Evolutionary conservation across 805 yeast species (phyloP), one percentile per base, ranked within the genome.

Genomic region (Saturnispora galanensis): DNA sequence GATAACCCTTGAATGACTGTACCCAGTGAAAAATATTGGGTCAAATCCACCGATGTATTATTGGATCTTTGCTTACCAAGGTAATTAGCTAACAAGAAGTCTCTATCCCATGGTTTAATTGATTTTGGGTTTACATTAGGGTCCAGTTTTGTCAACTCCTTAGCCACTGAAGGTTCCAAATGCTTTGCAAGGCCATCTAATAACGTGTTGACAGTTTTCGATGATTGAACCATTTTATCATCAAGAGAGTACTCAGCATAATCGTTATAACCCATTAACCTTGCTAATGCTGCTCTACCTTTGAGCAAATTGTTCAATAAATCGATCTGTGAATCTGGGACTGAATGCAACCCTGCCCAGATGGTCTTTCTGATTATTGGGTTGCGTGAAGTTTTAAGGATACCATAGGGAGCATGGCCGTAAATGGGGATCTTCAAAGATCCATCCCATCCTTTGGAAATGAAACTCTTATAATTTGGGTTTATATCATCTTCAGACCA

Each of bases 41-140:
- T 70, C n/a, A 87, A 74, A 46, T 73, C 75, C 35, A 69, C 71
- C 37, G 54, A 59, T 39, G 62, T 62, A 11, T 47, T 42, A 18
- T 65, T 56, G 16, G 68, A 62, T 51, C 67, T 56, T 46, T 63
- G 63, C 13, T 59, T 55, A 31, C 67, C 53, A 42, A 58, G 42
- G 40, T 56, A 54, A 13, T 52, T 33, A 0, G 64, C 52, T 2
- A 60, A 50, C 21, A 74, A 51, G 47, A 74, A 89, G 50, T 88
- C 95, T 49, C 95, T 73, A 61, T 93, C 97, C 97, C 97, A 93
- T 1, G 96, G 96, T 48, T 77, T 74, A 30, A 88, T 70, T 10
- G 62, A 59, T 8, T 63, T 62, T 9, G 48, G 32, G 10, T 43
- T 37, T 4, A 74, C 58, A 2, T 77, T 62, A 17, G 71, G 70